Conservation (phyloP, 345 rosid genomes). For the Leavenworthia alabamica region DNA sequence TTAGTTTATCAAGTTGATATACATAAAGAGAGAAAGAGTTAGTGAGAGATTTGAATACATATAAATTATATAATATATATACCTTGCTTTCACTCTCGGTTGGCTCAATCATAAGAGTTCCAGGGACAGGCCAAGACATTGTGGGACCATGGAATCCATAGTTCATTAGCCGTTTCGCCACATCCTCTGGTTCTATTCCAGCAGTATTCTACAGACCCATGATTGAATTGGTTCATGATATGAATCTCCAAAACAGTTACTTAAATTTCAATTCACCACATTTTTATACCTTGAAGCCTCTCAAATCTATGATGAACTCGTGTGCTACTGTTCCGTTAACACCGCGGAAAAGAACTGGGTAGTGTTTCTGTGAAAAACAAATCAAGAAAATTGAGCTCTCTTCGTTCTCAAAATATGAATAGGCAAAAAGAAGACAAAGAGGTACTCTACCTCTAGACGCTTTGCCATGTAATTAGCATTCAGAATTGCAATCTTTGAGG, state of each 20-base stretch:
- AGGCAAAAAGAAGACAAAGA: neutral
- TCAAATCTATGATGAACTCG: conserved; percentile 88
- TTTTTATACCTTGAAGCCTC: conserved; percentile 73
- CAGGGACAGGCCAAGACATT: conserved; percentile 99
- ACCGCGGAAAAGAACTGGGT: conserved; percentile 90
- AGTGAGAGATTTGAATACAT: neutral
- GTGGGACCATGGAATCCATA: conserved; percentile 97
- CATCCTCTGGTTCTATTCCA: conserved; percentile 95
- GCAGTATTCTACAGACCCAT: conserved; percentile 56
- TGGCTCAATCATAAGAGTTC: conserved; percentile 98
- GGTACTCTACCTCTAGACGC: conserved; percentile 72
- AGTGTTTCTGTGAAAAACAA: conserved; percentile 51
- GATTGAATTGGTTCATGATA: neutral
- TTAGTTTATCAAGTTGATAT: neutral
- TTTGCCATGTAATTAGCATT: conserved; percentile 99
- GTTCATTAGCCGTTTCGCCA: conserved; percentile 94
- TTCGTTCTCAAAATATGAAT: neutral
- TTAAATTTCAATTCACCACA: neutral
- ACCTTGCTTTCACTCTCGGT: conserved; percentile 99
- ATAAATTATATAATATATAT: too few relatives aligned
- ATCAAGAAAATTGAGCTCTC: neutral
- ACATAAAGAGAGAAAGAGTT: neutral
- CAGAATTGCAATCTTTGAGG: conserved; percentile 90
- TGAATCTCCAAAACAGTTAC: neutral
- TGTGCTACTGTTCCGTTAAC: conserved; percentile 92